Base-by-base conservation (phyloP, 371 early-diverging fungal genomes). In the Lichtheimia ornata region DNA sequence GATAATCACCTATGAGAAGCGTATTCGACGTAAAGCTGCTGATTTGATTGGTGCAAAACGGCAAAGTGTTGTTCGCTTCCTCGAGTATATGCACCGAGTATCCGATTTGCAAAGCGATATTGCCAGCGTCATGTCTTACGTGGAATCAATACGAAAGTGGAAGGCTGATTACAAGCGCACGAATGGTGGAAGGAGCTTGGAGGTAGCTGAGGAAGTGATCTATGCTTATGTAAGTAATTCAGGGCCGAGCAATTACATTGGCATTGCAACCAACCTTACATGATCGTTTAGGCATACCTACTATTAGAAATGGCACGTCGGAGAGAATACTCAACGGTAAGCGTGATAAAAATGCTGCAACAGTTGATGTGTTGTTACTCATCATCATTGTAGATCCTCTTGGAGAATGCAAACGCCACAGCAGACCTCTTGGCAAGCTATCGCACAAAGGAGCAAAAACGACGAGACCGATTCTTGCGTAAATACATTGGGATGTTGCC, bases 281-380 rank as follows among this genome's bases (percentile, higher is more conserved):
- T 51, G 24, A 24, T 0, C 41, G 17, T 62, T 15, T 13, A 41
- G 87, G 90, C 86, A n/a, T 85, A 84, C 14, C 53, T 83, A 4
- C 66, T 91, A 41, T 85, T 89, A 28, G 93, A 93, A 63, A 71
- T 89, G 51, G 89, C 90, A 1, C 81, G 93, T 58, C 69, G 93
- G 40, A 83, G 80, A 42, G 91, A 89, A 67, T 91, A 87, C 66
- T 66, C 75, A 24, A 69, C 73, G 22, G 81, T 87, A 72, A 64
- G 66, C 62, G 18, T 15, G 25, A 5, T 15, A 5, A 57, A 24
- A 13, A 9, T 1, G 14, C 44, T n/a, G 11, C 15, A 7, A 15
- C 15, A 5, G 0, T 44, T 55, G 27, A 35, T 7, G 9, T 5
- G 5, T 22, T 4, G 30, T 7, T 52, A 20, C 43, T 42, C 25